Evolutionary conservation across 2,329 filamentous ascomycete species (phyloP).

Genomic region (Arthrobotrys conoides): DNA sequence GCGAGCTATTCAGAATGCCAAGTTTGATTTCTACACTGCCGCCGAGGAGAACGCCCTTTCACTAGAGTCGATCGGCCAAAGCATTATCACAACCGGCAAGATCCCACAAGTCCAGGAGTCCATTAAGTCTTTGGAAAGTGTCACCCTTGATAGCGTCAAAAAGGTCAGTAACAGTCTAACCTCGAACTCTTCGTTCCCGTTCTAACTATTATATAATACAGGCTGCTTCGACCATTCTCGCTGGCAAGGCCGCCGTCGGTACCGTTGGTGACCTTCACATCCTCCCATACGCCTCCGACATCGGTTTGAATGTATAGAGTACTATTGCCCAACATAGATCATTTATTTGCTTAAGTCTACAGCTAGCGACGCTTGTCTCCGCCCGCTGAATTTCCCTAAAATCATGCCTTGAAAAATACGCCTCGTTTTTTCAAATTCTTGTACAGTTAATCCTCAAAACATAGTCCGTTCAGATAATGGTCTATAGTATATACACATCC

Average conservation of each 20-base stretch:
- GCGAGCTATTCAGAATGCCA: slow-evolving; percentile 93
- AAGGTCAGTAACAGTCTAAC: slow-evolving; percentile 74
- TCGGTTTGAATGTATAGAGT: slow-evolving; percentile 89
- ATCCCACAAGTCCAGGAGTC: slow-evolving; percentile 86
- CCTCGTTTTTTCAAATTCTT: slow-evolving; percentile 45
- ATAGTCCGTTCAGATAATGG: slow-evolving; percentile 24
- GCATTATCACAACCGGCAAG: slow-evolving; percentile 84
- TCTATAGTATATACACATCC: slow-evolving; percentile 51
- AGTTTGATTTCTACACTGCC: slow-evolving; percentile 88
- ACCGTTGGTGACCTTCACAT: slow-evolving; percentile 91
- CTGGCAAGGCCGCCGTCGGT: slow-evolving; percentile 89
- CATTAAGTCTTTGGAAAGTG: slow-evolving; percentile 82
- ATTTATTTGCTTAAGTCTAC: slow-evolving; percentile 31
- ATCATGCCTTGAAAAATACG: slow-evolving; percentile 33
- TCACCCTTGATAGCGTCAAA: slow-evolving; percentile 87
- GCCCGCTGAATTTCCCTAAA: slow-evolving; percentile 35
- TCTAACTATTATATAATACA: slow-evolving; percentile 66
- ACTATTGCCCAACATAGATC: slow-evolving; percentile 36
- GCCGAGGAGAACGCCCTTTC: slow-evolving; percentile 83
- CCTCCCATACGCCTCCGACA: slow-evolving; percentile 92
- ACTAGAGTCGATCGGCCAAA: slow-evolving; percentile 85
- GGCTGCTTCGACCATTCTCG: slow-evolving; percentile 89
- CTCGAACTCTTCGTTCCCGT: not conserved
- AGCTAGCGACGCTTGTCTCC: slow-evolving; percentile 23
- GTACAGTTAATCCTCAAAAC: slow-evolving; percentile 60